These are phyloP conservation scores for Sphagnum magellanicum DNA, from an alignment of 228 moss, liverwort and hornwort species.

Conservation along the genomic window DNA sequence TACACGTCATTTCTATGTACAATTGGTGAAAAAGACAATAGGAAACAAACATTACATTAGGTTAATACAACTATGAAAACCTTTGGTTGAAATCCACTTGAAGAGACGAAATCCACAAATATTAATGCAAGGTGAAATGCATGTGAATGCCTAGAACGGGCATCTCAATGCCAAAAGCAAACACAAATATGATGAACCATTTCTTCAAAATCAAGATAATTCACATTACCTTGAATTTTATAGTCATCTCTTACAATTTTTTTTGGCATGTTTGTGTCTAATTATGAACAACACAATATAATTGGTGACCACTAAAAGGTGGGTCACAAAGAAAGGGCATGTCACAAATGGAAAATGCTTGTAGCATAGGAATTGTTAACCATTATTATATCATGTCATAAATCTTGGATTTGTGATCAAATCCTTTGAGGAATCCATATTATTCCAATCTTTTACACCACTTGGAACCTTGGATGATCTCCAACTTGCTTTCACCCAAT, in stretches of 20 bases:
- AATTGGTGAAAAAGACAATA: too few species aligned
- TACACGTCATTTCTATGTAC: too few species aligned
- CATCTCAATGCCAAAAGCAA: background rate
- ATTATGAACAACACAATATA: conserved; percentile 59
- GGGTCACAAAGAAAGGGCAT: conserved; percentile 25
- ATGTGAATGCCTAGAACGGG: background rate
- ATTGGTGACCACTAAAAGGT: conserved; percentile 39
- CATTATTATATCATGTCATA: conserved; percentile 50
- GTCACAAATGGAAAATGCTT: conserved; percentile 32
- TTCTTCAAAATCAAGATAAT: background rate
- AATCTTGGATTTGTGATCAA: conserved; percentile 63
- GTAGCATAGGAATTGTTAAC: conserved; percentile 72
- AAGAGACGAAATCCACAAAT: background rate
- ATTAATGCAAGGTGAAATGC: background rate
- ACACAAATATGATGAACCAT: background rate
- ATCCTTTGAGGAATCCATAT: conserved; percentile 29
- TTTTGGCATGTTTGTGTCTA: conserved; percentile 79
- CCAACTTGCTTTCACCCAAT: too few species aligned
- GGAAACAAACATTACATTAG: too few species aligned
- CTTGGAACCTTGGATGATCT: too few species aligned
- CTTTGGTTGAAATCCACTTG: too few species aligned
- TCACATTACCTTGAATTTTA: conserved; percentile 40
- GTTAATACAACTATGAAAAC: too few species aligned
- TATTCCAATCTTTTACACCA: too few species aligned
- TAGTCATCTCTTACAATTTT: conserved; percentile 59